These are phyloP conservation scores for Jatropha podagrica DNA, from an alignment of 441 rosid genomes.

Conservation along the genomic window DNA sequence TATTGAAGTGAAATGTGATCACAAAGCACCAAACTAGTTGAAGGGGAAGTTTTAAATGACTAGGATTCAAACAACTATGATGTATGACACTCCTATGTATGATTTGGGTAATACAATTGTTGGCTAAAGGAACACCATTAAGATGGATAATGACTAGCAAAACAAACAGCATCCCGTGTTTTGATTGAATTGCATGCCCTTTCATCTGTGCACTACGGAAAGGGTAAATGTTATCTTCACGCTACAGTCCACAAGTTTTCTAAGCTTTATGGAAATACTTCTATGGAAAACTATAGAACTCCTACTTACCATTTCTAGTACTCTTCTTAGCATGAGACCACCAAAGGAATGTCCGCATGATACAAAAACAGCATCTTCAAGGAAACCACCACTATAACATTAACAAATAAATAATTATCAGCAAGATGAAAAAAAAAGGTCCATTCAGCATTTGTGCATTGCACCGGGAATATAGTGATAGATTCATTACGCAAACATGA, in stretches of 20 bases:
- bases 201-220: background rate
- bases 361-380: conserved; percentile 88
- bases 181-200: background rate
- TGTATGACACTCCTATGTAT: background rate
- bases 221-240: background rate
- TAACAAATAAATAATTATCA: conserved; percentile 19
- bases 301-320: conserved; percentile 72
- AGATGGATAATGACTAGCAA: background rate
- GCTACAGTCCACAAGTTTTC: background rate
- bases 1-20: background rate
- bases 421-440: conserved; percentile 12
- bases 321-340: conserved; percentile 89
- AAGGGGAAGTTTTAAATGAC: background rate
- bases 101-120: background rate
- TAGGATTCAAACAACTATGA: background rate
- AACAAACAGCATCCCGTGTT: background rate
- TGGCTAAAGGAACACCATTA: background rate
- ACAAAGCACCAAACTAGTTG: background rate
- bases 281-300: conserved; percentile 8
- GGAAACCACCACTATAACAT: conserved; percentile 80
- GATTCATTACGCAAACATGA: too few relatives aligned
- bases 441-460: conserved; percentile 6
- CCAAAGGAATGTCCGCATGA: conserved; percentile 99
- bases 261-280: background rate
- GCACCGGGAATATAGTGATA: background rate